Evolutionary conservation across 2,329 filamentous ascomycete genomes (phyloP).

Genomic region (Trichoderma hamatum): DNA sequence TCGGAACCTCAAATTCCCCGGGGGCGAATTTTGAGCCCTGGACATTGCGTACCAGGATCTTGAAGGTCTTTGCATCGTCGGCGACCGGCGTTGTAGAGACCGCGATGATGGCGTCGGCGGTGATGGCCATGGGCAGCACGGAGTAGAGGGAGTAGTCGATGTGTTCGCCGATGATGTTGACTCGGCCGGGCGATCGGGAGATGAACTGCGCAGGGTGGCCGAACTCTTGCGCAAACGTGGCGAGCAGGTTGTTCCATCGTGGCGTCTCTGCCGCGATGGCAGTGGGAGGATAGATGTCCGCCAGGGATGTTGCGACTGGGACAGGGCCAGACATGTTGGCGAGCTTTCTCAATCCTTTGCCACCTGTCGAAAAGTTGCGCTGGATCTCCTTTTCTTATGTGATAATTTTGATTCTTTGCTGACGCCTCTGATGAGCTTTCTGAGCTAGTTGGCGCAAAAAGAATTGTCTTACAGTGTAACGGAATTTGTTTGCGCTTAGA

Average conservation of each 20-base stretch:
- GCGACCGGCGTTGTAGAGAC: constrained; percentile 61
- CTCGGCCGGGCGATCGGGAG: constrained; percentile 85
- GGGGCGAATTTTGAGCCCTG: constrained; percentile 73
- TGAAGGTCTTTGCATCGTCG: constrained; percentile 58
- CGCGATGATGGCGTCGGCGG: constrained; percentile 86
- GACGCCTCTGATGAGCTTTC: background rate
- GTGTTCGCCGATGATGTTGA: constrained; percentile 99
- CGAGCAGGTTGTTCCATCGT: constrained; percentile 76
- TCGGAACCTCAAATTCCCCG: constrained; percentile 72
- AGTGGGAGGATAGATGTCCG: constrained; percentile 81
- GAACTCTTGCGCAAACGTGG: constrained; percentile 71
- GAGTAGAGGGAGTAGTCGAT: constrained; percentile 98
- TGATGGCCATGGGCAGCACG: constrained; percentile 93
- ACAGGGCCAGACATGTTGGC: constrained; percentile 60
- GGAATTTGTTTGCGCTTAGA: background rate
- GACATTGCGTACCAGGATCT: constrained; percentile 79
- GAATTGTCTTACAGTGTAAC: background rate
- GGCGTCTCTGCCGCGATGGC: constrained; percentile 67
- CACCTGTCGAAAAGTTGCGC: background rate
- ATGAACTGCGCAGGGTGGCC: constrained; percentile 76
- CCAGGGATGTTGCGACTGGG: constrained; percentile 73
- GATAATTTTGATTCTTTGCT: background rate
- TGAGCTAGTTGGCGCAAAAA: background rate
- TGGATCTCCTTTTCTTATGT: background rate
- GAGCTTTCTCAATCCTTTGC: background rate